Evolutionary conservation across 441 rosid species (phyloP).

Genomic region (Populus hybrid): DNA sequence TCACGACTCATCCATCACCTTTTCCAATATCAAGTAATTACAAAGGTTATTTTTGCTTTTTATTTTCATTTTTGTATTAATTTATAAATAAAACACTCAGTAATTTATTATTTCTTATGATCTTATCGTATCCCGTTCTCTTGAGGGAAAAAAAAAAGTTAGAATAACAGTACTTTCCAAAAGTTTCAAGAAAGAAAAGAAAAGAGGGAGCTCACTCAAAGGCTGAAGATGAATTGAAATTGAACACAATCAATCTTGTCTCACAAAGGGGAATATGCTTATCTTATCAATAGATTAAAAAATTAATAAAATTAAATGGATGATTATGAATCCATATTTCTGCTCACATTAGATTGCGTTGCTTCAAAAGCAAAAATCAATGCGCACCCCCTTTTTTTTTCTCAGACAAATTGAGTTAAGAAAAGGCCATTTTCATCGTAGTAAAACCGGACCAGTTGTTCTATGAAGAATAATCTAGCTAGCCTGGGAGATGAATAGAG

Average conservation of each 20-base stretch:
- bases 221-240: neutral
- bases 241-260: neutral
- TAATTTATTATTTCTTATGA: too few species aligned
- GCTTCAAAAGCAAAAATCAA: neutral
- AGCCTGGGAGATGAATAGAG: too few species aligned
- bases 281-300: neutral
- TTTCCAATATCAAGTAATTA: too few species aligned
- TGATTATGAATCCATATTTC: constrained; percentile 5
- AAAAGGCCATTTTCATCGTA: constrained; percentile 5
- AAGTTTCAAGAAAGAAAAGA: too few species aligned
- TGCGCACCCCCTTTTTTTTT: neutral
- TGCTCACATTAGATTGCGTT: neutral
- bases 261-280: neutral
- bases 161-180: too few species aligned
- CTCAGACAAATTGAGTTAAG: neutral
- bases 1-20: too few species aligned
- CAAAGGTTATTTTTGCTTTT: too few species aligned
- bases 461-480: neutral
- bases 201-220: neutral
- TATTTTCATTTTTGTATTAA: too few species aligned
- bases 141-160: too few species aligned
- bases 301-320: neutral
- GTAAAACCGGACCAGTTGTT: neutral
- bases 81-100: too few species aligned
- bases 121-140: neutral